Evolutionary conservation across 257 asterid genomes (phyloP).

Genomic region (Solanum chaucha): DNA sequence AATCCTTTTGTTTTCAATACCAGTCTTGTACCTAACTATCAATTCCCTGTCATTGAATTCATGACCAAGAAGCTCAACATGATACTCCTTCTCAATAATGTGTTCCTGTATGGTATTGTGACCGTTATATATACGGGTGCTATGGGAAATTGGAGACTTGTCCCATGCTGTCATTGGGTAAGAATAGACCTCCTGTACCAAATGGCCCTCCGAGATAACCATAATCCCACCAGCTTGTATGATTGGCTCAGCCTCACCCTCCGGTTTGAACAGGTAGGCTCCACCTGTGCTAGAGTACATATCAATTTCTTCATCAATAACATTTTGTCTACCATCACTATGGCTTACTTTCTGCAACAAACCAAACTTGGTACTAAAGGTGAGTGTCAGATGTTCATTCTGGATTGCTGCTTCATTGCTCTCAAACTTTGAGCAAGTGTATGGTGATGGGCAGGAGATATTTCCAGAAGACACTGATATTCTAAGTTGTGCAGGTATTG

Average conservation of each 20-base stretch:
- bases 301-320: conserved; percentile 61
- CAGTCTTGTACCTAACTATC: conserved; percentile 70
- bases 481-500: conserved; percentile 65
- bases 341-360: conserved; percentile 53
- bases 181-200: conserved; percentile 75
- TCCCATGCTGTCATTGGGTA: conserved; percentile 65
- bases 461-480: conserved; percentile 28
- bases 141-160: conserved; percentile 67
- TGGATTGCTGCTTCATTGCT: conserved; percentile 48
- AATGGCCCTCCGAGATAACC: conserved; percentile 69
- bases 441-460: conserved; percentile 65
- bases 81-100: conserved; percentile 89
- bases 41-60: conserved; percentile 60
- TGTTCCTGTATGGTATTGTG: conserved; percentile 58
- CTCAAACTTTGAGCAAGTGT: conserved; percentile 59
- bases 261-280: conserved; percentile 84
- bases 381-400: conserved; percentile 52
- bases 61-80: conserved; percentile 70
- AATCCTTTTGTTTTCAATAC: conserved; percentile 52
- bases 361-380: conserved; percentile 49
- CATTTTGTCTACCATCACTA: conserved; percentile 39
- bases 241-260: conserved; percentile 73
- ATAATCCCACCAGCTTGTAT: conserved; percentile 43
- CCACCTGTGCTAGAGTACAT: conserved; percentile 92
- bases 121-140: conserved; percentile 67